Conservation (phyloP, 2,329 filamentous ascomycete genomes). For the Exophiala sideris region DNA sequence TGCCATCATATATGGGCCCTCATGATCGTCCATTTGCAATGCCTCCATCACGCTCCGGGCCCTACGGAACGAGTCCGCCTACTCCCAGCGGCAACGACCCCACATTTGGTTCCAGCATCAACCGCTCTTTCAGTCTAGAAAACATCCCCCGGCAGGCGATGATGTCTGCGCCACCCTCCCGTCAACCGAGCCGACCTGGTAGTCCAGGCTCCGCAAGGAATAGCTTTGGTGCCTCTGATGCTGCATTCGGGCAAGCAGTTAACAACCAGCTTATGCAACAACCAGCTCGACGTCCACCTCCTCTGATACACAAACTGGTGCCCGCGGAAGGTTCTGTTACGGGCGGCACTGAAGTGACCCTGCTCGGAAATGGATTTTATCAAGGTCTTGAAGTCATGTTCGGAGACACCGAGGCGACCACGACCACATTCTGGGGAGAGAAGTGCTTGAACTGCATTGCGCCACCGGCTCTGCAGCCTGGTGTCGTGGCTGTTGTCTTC, state of each 20-base stretch:
- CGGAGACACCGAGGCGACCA: conserved; percentile 65
- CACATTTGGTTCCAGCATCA: conserved; percentile 54
- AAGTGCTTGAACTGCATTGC: conserved; percentile 75
- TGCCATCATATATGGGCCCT: conserved; percentile 36
- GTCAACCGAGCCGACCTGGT: conserved; percentile 72
- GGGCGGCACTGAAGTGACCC: conserved; percentile 82
- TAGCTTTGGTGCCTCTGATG: conserved; percentile 42
- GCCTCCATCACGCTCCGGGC: conserved; percentile 40
- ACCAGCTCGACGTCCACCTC: conserved; percentile 52
- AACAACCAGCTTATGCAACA: conserved; percentile 28
- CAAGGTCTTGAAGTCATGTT: conserved; percentile 82
- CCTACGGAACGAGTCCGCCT: conserved; percentile 59
- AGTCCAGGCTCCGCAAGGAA: conserved; percentile 58
- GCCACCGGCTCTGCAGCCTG: conserved; percentile 65
- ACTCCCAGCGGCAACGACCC: conserved; percentile 66
- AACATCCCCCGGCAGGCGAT: conserved; percentile 62
- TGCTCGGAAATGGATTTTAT: conserved; percentile 76
- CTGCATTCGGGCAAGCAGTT: conserved; percentile 30
- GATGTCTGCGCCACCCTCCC: conserved; percentile 69
- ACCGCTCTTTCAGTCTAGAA: conserved; percentile 63
- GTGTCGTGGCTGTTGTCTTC: conserved; percentile 69
- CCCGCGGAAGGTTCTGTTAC: conserved; percentile 76
- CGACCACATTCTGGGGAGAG: conserved; percentile 76
- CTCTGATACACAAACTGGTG: conserved; percentile 76
- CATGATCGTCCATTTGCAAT: conserved; percentile 48